phyloP scores from a whole-genome alignment of 1,284 basidiomycete species.

The Testicularia cyperi region DNA sequence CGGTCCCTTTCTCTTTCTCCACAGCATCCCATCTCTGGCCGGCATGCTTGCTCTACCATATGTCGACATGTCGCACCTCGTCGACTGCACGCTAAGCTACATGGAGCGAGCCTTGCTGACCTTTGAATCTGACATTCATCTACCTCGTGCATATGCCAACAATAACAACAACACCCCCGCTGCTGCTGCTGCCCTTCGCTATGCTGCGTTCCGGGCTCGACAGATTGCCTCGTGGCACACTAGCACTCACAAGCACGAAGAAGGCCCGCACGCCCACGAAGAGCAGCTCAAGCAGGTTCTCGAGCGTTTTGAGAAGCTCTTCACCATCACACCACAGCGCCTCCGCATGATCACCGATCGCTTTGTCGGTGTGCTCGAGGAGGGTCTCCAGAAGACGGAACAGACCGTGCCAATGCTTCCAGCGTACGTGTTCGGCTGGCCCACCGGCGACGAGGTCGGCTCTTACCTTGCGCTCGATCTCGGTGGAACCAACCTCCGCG shows the following conservation, averaged over 20 bases:
- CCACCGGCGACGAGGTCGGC: conserved; percentile 82
- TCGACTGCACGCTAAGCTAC: conserved; percentile 8
- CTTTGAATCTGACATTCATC: too few species aligned
- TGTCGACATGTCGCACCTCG: conserved; percentile 10
- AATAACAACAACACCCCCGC: too few species aligned
- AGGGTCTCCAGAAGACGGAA: conserved; percentile 77
- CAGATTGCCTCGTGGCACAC: conserved; percentile 56
- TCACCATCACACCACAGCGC: conserved; percentile 52
- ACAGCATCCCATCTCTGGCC: neutral
- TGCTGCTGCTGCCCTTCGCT: neutral
- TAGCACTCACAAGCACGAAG: conserved; percentile 44
- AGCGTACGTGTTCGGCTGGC: conserved; percentile 96
- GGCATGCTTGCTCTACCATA: conserved; percentile 4
- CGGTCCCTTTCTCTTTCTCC: neutral
- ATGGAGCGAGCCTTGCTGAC: conserved; percentile 17
- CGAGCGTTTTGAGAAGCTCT: conserved; percentile 47
- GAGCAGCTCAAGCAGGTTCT: conserved; percentile 45
- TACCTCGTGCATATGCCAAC: too few species aligned
- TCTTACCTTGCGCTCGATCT: conserved; percentile 92
- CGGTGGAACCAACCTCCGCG: conserved; percentile 90
- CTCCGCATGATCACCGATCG: conserved; percentile 76
- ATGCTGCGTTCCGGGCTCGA: conserved; percentile 7
- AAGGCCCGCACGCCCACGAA: conserved; percentile 37
- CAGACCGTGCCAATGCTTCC: conserved; percentile 95
- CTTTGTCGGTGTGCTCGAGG: conserved; percentile 87